Conservation (phyloP, 2,329 filamentous ascomycete genomes). For the Colletotrichum sp. region DNA sequence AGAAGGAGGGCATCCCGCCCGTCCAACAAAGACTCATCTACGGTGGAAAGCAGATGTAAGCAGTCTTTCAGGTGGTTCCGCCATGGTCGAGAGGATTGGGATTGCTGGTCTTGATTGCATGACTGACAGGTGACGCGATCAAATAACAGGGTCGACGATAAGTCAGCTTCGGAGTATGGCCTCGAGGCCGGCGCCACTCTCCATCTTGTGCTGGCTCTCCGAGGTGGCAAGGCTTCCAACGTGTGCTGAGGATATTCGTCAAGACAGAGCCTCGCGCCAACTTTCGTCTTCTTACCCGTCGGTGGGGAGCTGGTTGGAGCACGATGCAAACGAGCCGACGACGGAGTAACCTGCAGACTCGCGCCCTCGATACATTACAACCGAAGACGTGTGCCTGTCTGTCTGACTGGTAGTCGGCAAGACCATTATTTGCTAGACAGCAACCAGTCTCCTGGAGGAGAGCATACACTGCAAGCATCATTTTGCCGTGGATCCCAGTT, state of each 20-base stretch:
- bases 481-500: neutral
- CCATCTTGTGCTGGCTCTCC: constrained; percentile 92
- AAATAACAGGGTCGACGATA: constrained; percentile 82
- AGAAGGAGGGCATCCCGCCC: constrained; percentile 98
- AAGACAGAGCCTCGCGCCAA: neutral
- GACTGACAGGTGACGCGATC: neutral
- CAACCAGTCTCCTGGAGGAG: neutral
- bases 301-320: neutral
- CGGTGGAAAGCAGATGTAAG: constrained; percentile 95
- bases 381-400: neutral
- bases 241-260: neutral
- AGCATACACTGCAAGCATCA: neutral
- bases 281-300: neutral
- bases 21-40: constrained; percentile 96
- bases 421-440: neutral
- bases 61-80: neutral
- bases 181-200: constrained; percentile 92
- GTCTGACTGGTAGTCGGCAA: neutral
- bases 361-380: neutral
- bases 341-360: neutral
- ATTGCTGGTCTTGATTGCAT: neutral
- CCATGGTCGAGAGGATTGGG: neutral
- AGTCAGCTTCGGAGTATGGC: constrained; percentile 87
- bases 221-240: constrained; percentile 65
- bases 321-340: neutral